Conservation (phyloP, 352 stramenopile species). For the Phytophthora pluvialis region DNA sequence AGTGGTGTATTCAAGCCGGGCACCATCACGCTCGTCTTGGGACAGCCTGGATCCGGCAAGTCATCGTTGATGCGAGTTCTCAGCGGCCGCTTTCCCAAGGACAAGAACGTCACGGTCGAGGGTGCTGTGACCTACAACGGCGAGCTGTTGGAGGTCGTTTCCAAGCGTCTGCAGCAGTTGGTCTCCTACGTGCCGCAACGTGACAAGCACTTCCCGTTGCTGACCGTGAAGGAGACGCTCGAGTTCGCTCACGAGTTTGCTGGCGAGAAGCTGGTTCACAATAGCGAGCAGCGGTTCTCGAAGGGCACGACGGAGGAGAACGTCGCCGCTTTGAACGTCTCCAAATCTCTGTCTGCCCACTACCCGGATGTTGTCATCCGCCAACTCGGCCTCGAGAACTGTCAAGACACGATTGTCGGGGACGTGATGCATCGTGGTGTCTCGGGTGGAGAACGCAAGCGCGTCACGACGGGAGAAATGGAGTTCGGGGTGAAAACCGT, state of each 20-base stretch:
- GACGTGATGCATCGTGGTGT: conserved; percentile 64
- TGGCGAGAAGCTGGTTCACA: conserved; percentile 27
- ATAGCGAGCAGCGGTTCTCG: conserved; percentile 43
- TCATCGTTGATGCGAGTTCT: conserved; percentile 10
- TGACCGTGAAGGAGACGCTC: conserved; percentile 47
- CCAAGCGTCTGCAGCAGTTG: conserved; percentile 42
- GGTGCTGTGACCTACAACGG: conserved; percentile 55
- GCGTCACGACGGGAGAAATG: conserved; percentile 87
- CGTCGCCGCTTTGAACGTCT: conserved; percentile 9
- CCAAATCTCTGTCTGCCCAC: conserved; percentile 33
- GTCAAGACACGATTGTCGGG: conserved; percentile 58
- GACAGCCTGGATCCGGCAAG: conserved; percentile 36
- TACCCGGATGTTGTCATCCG: conserved; percentile 53
- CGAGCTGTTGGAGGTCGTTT: conserved; percentile 25
- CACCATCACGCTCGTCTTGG: conserved; percentile 41
- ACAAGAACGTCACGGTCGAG: conserved; percentile 17
- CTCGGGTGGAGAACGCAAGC: conserved; percentile 88
- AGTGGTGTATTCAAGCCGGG: conserved; percentile 53
- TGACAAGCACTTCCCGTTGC: conserved; percentile 90
- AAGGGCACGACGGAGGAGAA: conserved; percentile 42
- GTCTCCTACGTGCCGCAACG: conserved; percentile 47
- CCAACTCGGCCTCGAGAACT: conserved; percentile 52
- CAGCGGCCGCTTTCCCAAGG: conserved; percentile 3
- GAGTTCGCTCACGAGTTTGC: conserved; percentile 77
- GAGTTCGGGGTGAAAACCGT: conserved; percentile 78